Evolutionary conservation across 2,329 filamentous ascomycete species (phyloP).

Genomic region (Trichoderma brevicompactum): DNA sequence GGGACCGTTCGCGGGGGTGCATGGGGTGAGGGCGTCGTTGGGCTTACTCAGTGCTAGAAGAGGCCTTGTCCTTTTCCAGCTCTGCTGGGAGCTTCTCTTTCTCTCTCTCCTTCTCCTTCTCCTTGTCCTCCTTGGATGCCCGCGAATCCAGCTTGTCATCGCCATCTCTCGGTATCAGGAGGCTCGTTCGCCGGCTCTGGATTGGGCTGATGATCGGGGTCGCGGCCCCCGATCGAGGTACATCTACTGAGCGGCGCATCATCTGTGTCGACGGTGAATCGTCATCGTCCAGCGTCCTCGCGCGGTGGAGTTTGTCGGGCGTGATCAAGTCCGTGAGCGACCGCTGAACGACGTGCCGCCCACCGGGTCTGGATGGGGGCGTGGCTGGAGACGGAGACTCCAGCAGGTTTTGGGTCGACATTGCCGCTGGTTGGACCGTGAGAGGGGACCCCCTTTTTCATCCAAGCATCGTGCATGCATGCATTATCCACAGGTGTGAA

Average conservation of each 20-base stretch:
- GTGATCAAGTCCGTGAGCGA: slow-evolving; percentile 61
- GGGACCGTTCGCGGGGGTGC: neutral
- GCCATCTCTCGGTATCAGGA: slow-evolving; percentile 42
- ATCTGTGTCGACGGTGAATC: slow-evolving; percentile 27
- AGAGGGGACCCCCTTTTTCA: slow-evolving; percentile 23
- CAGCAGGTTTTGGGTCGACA: slow-evolving; percentile 32
- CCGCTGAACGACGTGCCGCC: slow-evolving; percentile 58
- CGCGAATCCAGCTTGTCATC: slow-evolving; percentile 36
- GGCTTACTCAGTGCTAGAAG: slow-evolving; percentile 41
- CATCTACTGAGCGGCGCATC: slow-evolving; percentile 50
- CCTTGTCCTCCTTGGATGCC: slow-evolving; percentile 42
- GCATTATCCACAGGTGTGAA: slow-evolving; percentile 15
- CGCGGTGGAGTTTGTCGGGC: slow-evolving; percentile 46
- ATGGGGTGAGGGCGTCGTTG: too few species aligned
- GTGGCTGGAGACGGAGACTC: slow-evolving; percentile 33
- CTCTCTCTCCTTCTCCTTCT: slow-evolving; percentile 31
- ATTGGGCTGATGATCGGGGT: slow-evolving; percentile 51
- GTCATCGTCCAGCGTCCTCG: slow-evolving; percentile 38
- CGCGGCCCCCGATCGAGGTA: slow-evolving; percentile 50
- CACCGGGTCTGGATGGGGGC: slow-evolving; percentile 34
- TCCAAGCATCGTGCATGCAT: slow-evolving; percentile 26
- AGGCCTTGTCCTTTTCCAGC: slow-evolving; percentile 34
- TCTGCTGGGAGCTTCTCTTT: slow-evolving; percentile 45
- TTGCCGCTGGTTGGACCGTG: slow-evolving; percentile 23
- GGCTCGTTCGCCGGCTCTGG: slow-evolving; percentile 50